Base-by-base conservation (phyloP, 495 filamentous ascomycete species). In the Sordaria brevicollis region DNA sequence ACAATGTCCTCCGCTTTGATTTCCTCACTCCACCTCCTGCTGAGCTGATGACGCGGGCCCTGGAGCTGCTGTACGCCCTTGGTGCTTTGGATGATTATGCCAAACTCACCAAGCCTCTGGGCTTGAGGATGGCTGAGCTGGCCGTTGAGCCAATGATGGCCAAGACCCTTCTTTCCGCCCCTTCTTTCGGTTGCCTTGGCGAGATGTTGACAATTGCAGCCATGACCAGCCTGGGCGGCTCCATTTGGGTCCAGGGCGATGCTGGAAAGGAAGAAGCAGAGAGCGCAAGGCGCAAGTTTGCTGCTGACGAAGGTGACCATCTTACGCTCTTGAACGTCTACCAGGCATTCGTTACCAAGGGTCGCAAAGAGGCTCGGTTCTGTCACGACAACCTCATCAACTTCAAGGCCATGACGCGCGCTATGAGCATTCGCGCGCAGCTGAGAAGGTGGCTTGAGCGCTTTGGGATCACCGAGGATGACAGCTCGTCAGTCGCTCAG, bases 141-240 rank as follows among this genome's bases (percentile, higher is more conserved):
- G 91, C 94, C 0, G 87, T 98, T 17, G 93, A 97, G 73, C 96
- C 96, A 1, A 97, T 97, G 94, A 94, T 97, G 89, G 92, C 89
- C 15, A 97, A 94, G 78, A 93, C 92, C 7, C 86, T 97, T 9
- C 88, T 97, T 17, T 87, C 88, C n/a, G 92, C 92, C 1, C 81
- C 88, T 2, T 81, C 83, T 17, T 95, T 97, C 79, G 84, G 84
- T 35, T 97, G 94, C 75, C 79, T 93, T 35, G 90, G 89, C 75
- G 94, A 97, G 79, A 91, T 97, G 29, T 83, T 99, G 17, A 90
- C 89, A 7, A 96, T 98, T 74, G 94, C 96, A 34, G 93, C 95
- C 38, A 98, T 99, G 96, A 92, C 92, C 37, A 95, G 89, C 73
- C 84, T 96, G 1, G 90, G 93, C 68, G 91, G 92, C 17, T 87